Evolutionary conservation across 768 basidiomycete species (phyloP).

Genomic region (Mrakia blollopis): DNA sequence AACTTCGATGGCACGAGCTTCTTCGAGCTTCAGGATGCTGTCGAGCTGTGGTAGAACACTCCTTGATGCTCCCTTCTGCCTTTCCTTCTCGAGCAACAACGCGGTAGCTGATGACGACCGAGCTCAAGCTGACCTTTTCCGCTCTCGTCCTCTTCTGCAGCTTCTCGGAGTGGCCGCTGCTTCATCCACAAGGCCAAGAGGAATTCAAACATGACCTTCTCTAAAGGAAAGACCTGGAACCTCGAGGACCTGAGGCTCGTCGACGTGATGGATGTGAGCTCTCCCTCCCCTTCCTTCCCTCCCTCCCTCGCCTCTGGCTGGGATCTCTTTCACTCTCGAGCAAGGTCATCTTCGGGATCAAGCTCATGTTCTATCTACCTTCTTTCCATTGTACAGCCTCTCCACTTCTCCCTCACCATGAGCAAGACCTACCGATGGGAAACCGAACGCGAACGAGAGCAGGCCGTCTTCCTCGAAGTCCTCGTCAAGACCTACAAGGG

Average conservation of each 20-base stretch:
- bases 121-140: not conserved
- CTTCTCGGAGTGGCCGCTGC: slow-evolving; percentile 58
- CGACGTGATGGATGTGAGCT: slow-evolving; percentile 64
- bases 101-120: too few relatives aligned
- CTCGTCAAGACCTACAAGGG: slow-evolving; percentile 51
- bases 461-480: slow-evolving; percentile 63
- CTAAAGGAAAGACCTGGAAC: slow-evolving; percentile 95
- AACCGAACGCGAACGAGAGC: slow-evolving; percentile 70
- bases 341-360: too few relatives aligned
- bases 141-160: slow-evolving; percentile 42
- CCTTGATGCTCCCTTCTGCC: too few relatives aligned
- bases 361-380: too few relatives aligned
- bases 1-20: too few relatives aligned
- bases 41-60: too few relatives aligned
- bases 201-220: slow-evolving; percentile 89
- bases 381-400: slow-evolving; percentile 33
- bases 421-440: slow-evolving; percentile 88
- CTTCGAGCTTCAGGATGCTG: too few relatives aligned
- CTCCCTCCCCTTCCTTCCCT: not conserved
- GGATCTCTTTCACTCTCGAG: too few relatives aligned
- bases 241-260: slow-evolving; percentile 73
- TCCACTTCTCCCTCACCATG: slow-evolving; percentile 69
- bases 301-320: too few relatives aligned
- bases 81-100: too few relatives aligned
- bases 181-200: slow-evolving; percentile 90